Conservation (phyloP, 805 yeast genomes). For the Wickerhamiella parazyma region DNA sequence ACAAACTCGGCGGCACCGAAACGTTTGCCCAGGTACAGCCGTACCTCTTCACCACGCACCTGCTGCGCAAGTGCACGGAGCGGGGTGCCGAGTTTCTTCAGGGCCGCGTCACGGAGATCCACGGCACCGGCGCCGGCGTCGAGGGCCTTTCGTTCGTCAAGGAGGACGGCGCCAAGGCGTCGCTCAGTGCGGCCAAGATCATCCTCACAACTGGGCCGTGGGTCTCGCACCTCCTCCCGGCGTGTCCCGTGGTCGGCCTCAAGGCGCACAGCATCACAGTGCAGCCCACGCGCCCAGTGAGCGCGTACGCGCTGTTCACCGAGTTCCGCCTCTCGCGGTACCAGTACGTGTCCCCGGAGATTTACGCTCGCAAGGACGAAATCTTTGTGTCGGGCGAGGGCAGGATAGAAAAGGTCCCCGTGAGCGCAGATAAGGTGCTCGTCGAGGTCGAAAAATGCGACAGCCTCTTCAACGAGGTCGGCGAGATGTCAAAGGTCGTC, state of each 20-base stretch:
- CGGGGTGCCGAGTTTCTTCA: conserved; percentile 66
- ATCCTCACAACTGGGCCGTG: conserved; percentile 89
- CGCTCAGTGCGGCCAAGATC: conserved; percentile 56
- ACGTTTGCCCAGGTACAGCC: conserved; percentile 97
- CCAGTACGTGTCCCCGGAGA: conserved; percentile 77
- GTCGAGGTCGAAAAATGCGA: conserved; percentile 82
- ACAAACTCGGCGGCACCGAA: conserved; percentile 66
- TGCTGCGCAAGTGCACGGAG: conserved; percentile 67
- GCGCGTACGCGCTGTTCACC: conserved; percentile 89
- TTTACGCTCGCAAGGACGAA: conserved; percentile 90
- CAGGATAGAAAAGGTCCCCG: conserved; percentile 78
- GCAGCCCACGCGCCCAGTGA: conserved; percentile 66
- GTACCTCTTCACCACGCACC: conserved; percentile 75
- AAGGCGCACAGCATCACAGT: conserved; percentile 92
- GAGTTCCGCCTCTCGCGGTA: conserved; percentile 56
- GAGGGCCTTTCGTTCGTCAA: conserved; percentile 16
- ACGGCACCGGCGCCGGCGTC: conserved; percentile 30
- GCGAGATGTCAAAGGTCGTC: conserved; percentile 56
- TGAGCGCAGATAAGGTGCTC: conserved; percentile 84
- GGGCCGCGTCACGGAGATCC: conserved; percentile 67
- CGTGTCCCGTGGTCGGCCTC: conserved; percentile 86
- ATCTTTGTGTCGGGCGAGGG: conserved; percentile 97
- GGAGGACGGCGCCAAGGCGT: not conserved
- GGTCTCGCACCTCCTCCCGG: conserved; percentile 83
- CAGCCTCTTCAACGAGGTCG: conserved; percentile 67